phyloP scores from a whole-genome alignment of 805 yeast genomes.

The Phaffomyces opuntiae region DNA sequence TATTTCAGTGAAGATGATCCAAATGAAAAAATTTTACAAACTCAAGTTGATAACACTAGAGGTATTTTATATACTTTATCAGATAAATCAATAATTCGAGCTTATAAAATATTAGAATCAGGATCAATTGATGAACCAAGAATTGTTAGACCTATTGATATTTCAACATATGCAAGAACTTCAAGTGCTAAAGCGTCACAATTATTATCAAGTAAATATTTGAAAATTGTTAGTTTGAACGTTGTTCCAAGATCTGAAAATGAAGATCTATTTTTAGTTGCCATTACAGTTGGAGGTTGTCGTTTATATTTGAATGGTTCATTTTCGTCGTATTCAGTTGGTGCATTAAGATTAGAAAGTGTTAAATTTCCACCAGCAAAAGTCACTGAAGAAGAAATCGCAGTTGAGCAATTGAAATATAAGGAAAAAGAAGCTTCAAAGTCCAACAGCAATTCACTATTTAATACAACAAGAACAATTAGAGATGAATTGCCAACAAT shows the following conservation, averaged over 20 bases:
- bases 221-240: slow-evolving; percentile 56
- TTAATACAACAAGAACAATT: slow-evolving; percentile 6
- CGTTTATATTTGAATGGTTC: slow-evolving; percentile 53
- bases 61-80: slow-evolving; percentile 76
- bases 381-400: slow-evolving; percentile 28
- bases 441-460: slow-evolving; percentile 19
- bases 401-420: slow-evolving; percentile 16
- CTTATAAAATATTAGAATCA: slow-evolving; percentile 48
- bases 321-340: slow-evolving; percentile 26
- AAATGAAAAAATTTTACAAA: slow-evolving; percentile 55
- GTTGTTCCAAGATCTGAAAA: slow-evolving; percentile 61
- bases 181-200: slow-evolving; percentile 46
- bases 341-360: slow-evolving; percentile 38
- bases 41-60: slow-evolving; percentile 72
- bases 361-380: slow-evolving; percentile 63
- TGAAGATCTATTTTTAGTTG: slow-evolving; percentile 62
- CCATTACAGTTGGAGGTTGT: slow-evolving; percentile 78
- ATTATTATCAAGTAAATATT: slow-evolving; percentile 44
- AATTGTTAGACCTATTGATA: slow-evolving; percentile 29
- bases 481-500: slow-evolving; percentile 24
- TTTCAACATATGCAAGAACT: slow-evolving; percentile 33
- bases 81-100: slow-evolving; percentile 72
- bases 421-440: slow-evolving; percentile 28
- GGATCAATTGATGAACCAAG: slow-evolving; percentile 36
- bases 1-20: slow-evolving; percentile 22